phyloP scores from a whole-genome alignment of 768 basidiomycete species.

The Leucocoprinus leucothites region DNA sequence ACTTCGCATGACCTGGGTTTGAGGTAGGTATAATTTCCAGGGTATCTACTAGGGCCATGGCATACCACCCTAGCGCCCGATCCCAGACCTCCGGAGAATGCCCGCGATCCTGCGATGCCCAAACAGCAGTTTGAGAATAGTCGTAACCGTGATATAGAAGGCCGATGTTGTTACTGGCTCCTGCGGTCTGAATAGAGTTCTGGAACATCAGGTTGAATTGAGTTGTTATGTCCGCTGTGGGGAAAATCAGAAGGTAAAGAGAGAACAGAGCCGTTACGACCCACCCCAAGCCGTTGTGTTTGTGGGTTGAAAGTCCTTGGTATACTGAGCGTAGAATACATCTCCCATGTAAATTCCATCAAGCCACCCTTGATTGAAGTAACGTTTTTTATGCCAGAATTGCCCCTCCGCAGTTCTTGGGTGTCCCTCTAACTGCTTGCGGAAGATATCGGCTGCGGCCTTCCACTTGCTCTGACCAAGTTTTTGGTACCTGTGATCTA shows the following conservation, averaged over 20 bases:
- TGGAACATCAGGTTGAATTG: constrained; percentile 44
- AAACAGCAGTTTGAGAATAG: constrained; percentile 36
- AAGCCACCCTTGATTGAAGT: constrained; percentile 43
- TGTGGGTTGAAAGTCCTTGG: constrained; percentile 28
- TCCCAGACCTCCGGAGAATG: constrained; percentile 48
- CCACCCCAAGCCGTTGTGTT: constrained; percentile 37
- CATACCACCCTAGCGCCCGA: constrained; percentile 45
- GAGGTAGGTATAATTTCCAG: constrained; percentile 35
- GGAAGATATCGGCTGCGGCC: constrained; percentile 36
- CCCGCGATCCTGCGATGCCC: constrained; percentile 43
- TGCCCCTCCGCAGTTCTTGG: constrained; percentile 42
- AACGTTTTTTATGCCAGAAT: constrained; percentile 43
- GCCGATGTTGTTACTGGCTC: constrained; percentile 34
- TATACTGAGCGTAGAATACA: constrained; percentile 40
- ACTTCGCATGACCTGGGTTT: constrained; percentile 23
- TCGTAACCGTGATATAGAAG: constrained; percentile 51
- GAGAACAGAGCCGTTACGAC: constrained; percentile 8
- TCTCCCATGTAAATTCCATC: constrained; percentile 47
- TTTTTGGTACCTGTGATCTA: constrained; percentile 25
- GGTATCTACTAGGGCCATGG: constrained; percentile 46
- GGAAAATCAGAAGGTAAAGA: background rate
- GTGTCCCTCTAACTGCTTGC: constrained; percentile 35
- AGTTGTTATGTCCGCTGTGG: constrained; percentile 32
- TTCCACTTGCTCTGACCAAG: constrained; percentile 38
- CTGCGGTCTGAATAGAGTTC: constrained; percentile 36